Conservation (phyloP, 805 yeast genomes). For the Vanderwaltozyma yarrowii region DNA sequence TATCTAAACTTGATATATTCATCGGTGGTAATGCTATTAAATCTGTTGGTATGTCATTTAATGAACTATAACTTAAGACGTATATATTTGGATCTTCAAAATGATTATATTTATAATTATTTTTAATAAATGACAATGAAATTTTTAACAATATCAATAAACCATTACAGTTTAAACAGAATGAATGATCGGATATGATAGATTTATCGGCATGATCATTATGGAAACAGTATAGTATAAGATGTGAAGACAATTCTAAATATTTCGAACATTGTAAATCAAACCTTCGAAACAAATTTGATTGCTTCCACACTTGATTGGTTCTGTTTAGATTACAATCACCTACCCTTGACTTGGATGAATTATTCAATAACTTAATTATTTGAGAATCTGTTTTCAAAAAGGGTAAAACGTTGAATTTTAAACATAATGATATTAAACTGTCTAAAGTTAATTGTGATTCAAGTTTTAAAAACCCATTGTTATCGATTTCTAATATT, state of each 20-base stretch:
- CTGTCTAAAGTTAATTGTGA: constrained; percentile 11
- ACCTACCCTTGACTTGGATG: background rate
- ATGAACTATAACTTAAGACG: constrained; percentile 7
- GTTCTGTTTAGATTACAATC: background rate
- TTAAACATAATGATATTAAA: constrained; percentile 13
- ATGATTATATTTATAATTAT: constrained; percentile 3
- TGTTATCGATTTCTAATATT: constrained; percentile 13
- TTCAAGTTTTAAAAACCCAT: constrained; percentile 3
- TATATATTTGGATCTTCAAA: constrained; percentile 1
- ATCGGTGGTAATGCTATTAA: constrained; percentile 21
- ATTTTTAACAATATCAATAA: constrained; percentile 33
- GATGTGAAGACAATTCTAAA: constrained; percentile 59
- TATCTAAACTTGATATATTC: constrained; percentile 6
- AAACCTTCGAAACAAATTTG: constrained; percentile 73
- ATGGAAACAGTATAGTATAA: constrained; percentile 62
- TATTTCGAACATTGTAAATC: constrained; percentile 74
- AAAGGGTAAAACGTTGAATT: constrained; percentile 32
- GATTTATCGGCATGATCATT: constrained; percentile 21
- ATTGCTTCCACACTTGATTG: constrained; percentile 31
- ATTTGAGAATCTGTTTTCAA: constrained; percentile 38
- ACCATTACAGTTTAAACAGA: constrained; percentile 15
- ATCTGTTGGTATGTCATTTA: constrained; percentile 12
- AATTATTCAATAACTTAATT: background rate
- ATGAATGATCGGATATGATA: constrained; percentile 4
- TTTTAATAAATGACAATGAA: constrained; percentile 31